Conservation (phyloP, 108 stramenopile genomes). For the Cyclotella distinguenda region DNA sequence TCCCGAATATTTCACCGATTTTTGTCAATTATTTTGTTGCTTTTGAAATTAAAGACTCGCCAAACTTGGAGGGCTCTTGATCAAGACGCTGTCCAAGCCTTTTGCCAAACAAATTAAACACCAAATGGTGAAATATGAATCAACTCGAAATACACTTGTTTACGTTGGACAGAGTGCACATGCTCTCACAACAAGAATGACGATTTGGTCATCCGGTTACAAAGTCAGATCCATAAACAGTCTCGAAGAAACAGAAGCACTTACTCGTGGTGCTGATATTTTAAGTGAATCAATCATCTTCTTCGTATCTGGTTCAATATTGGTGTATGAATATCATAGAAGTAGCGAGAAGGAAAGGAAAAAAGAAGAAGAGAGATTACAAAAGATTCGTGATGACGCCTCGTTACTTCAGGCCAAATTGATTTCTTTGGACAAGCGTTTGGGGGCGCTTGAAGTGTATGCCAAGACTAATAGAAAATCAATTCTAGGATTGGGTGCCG, state of each 20-base stretch:
- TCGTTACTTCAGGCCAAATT: slow-evolving; percentile 67
- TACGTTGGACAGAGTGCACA: slow-evolving; percentile 78
- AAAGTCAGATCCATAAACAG: slow-evolving; percentile 66
- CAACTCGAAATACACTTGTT: slow-evolving; percentile 57
- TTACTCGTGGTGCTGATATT: slow-evolving; percentile 78
- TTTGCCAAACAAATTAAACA: slow-evolving; percentile 72
- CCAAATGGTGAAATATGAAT: slow-evolving; percentile 50
- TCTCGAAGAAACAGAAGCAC: slow-evolving; percentile 69
- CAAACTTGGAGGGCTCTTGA: slow-evolving; percentile 43
- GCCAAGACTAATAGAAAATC: slow-evolving; percentile 48
- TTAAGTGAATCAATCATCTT: slow-evolving; percentile 79
- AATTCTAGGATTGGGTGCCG: slow-evolving; percentile 35
- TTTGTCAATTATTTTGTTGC: too few relatives aligned
- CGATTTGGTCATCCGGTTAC: slow-evolving; percentile 85
- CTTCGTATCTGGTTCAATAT: slow-evolving; percentile 50
- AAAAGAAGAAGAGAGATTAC: slow-evolving; percentile 53
- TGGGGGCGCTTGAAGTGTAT: slow-evolving; percentile 72
- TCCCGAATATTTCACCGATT: too few relatives aligned
- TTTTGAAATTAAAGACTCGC: slow-evolving; percentile 26
- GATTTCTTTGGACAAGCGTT: slow-evolving; percentile 58
- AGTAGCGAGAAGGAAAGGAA: slow-evolving; percentile 50
- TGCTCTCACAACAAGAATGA: slow-evolving; percentile 71
- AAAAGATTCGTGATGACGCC: slow-evolving; percentile 49
- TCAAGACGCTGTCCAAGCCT: slow-evolving; percentile 67
- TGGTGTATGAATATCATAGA: slow-evolving; percentile 77